phyloP scores from a whole-genome alignment of 2,329 filamentous ascomycete genomes.

The Cordyceps cicadae region DNA sequence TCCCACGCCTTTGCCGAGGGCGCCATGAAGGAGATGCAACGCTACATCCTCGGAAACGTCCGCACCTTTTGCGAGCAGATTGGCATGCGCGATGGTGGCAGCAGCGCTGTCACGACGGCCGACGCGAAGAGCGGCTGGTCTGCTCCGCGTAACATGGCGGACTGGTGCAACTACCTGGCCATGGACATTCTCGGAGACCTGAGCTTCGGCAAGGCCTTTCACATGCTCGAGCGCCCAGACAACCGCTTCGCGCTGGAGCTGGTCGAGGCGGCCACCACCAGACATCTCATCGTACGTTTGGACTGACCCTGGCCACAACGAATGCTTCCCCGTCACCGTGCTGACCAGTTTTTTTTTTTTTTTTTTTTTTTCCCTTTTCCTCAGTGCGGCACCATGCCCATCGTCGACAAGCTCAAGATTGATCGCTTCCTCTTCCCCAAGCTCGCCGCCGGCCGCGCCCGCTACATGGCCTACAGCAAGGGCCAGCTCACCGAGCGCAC shows the following conservation, averaged over 20 bases:
- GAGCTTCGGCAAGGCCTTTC: slow-evolving; percentile 54
- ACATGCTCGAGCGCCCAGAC: slow-evolving; percentile 50
- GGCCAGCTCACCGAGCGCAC: slow-evolving; percentile 59
- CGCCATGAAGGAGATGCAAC: slow-evolving; percentile 60
- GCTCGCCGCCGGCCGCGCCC: slow-evolving; percentile 57
- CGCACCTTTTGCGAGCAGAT: slow-evolving; percentile 57
- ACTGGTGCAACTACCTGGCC: slow-evolving; percentile 54
- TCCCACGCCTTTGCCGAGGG: slow-evolving; percentile 63
- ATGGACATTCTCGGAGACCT: slow-evolving; percentile 56
- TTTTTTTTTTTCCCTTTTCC: too few species aligned
- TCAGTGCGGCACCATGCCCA: slow-evolving; percentile 63
- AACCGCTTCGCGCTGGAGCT: slow-evolving; percentile 60
- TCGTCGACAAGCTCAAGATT: slow-evolving; percentile 56
- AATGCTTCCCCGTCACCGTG: not conserved
- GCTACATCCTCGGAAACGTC: slow-evolving; percentile 57
- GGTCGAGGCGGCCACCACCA: slow-evolving; percentile 58
- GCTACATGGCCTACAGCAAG: slow-evolving; percentile 65
- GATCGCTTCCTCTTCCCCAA: slow-evolving; percentile 61
- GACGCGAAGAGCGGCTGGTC: slow-evolving; percentile 48
- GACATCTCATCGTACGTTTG: slow-evolving; percentile 56
- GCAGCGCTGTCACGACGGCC: slow-evolving; percentile 21
- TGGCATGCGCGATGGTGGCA: slow-evolving; percentile 31
- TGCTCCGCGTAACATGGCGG: slow-evolving; percentile 50
- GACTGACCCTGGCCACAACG: not conserved
- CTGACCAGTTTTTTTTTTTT: not conserved